These are phyloP conservation scores for Phaeosphaeria sp. DNA, from an alignment of 2,329 filamentous ascomycete species.

Conservation along the genomic window DNA sequence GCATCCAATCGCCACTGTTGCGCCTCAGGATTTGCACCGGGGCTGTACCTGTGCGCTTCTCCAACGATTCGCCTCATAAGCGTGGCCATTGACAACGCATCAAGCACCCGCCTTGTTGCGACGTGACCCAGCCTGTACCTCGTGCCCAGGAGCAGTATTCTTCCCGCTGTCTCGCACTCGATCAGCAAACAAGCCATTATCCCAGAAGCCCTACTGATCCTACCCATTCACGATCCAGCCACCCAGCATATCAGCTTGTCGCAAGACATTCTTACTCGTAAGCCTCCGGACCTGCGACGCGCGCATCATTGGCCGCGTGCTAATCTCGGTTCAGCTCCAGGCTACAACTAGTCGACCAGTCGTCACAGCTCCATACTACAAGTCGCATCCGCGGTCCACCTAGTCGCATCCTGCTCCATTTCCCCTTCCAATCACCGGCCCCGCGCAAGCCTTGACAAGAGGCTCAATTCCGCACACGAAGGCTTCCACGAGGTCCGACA, in stretches of 20 bases:
- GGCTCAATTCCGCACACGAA: constrained; percentile 21
- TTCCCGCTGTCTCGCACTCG: constrained; percentile 34
- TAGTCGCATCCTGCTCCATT: constrained; percentile 27
- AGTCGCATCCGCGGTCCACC: constrained; percentile 33
- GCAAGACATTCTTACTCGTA: constrained; percentile 29
- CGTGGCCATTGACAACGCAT: constrained; percentile 54
- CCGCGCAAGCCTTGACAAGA: constrained; percentile 18
- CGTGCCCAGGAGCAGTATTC: constrained; percentile 39
- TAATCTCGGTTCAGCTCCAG: constrained; percentile 42
- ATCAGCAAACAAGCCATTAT: constrained; percentile 42
- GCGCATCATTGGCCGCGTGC: constrained; percentile 37
- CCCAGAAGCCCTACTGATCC: constrained; percentile 30
- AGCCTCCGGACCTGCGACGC: constrained; percentile 24
- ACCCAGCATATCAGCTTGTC: constrained; percentile 21
- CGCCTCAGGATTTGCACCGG: constrained; percentile 41
- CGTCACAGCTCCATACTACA: constrained; percentile 26
- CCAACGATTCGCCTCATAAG: constrained; percentile 46
- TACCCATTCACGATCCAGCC: constrained; percentile 22
- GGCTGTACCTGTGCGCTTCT: constrained; percentile 39
- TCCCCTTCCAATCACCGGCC: constrained; percentile 35
- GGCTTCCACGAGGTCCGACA: constrained; percentile 27
- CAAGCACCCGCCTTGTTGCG: constrained; percentile 46
- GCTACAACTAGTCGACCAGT: constrained; percentile 42
- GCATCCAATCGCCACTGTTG: constrained; percentile 33
- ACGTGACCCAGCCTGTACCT: constrained; percentile 45